Percentiles rank a stretch among this genome's conserved stretches.
Conservation (phyloP, 768 basidiomycete genomes). For the Tricholoma furcatifolium region DNA sequence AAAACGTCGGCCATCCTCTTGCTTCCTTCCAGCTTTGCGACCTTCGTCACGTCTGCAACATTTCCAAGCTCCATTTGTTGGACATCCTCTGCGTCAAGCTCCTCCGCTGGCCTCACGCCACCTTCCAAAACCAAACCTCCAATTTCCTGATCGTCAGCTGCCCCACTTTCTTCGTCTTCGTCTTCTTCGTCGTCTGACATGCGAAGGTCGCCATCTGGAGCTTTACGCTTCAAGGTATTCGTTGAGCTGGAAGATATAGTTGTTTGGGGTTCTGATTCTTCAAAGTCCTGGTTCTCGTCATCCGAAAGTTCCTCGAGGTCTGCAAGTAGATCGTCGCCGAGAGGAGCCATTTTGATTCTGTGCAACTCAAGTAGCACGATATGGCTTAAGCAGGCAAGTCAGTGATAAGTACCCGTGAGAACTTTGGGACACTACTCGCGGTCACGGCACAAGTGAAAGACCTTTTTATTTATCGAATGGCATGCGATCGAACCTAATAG, state of each 20-base stretch:
- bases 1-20: slow-evolving; percentile 87
- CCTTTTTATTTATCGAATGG: too few relatives aligned
- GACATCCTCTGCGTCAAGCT: slow-evolving; percentile 92
- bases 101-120: slow-evolving; percentile 91
- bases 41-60: slow-evolving; percentile 82
- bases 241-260: slow-evolving; percentile 20
- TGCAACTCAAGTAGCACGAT: background rate
- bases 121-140: slow-evolving; percentile 76
- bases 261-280: slow-evolving; percentile 20
- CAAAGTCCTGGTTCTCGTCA: slow-evolving; percentile 52
- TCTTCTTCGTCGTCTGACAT: slow-evolving; percentile 58
- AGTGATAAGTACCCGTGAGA: too few relatives aligned
- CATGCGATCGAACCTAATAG: too few relatives aligned
- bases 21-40: slow-evolving; percentile 87
- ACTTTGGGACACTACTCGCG: too few relatives aligned
- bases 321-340: slow-evolving; percentile 91
- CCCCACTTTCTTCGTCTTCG: slow-evolving; percentile 45
- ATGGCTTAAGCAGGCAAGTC: background rate
- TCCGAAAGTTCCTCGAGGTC: slow-evolving; percentile 88
- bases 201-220: slow-evolving; percentile 48
- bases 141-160: slow-evolving; percentile 42
- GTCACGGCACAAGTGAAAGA: too few relatives aligned
- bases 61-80: slow-evolving; percentile 88
- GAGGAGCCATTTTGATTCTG: slow-evolving; percentile 56
- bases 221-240: slow-evolving; percentile 63